These are phyloP conservation scores for Clavariopsis aquatica DNA, from an alignment of 495 filamentous ascomycete genomes.

Conservation along the genomic window DNA sequence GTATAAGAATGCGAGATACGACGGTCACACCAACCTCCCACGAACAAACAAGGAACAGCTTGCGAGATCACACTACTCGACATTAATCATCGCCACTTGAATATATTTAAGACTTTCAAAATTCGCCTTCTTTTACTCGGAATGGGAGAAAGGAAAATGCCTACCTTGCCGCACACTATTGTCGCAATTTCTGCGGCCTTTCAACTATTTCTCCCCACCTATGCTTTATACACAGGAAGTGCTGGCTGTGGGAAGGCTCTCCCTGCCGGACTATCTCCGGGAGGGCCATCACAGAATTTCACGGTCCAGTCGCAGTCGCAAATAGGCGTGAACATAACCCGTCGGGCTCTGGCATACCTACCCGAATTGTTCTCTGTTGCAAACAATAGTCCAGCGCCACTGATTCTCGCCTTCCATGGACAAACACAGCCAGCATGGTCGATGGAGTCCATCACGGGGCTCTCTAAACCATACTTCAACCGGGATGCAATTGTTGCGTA, in stretches of 20 bases:
- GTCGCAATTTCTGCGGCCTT: neutral
- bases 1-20: neutral
- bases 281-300: neutral
- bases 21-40: neutral
- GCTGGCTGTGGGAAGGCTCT: neutral
- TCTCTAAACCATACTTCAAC: conserved; percentile 13
- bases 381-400: conserved; percentile 1
- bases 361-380: neutral
- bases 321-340: neutral
- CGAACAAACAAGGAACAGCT: neutral
- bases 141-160: neutral
- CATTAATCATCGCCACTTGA: neutral
- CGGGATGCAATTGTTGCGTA: conserved; percentile 10
- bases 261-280: neutral
- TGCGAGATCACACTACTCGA: neutral
- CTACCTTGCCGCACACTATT: neutral
- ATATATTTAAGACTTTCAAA: neutral
- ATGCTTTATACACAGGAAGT: neutral
- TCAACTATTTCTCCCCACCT: neutral
- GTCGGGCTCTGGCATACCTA: neutral
- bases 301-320: neutral
- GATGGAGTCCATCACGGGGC: conserved; percentile 3
- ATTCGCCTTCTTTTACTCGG: neutral
- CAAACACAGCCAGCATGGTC: neutral
- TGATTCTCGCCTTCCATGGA: conserved; percentile 15